Percentiles rank a stretch among this genome's conserved stretches.
Conservation (phyloP, 108 stramenopile genomes). For the Cyclotella choctawhatcheeana region DNA sequence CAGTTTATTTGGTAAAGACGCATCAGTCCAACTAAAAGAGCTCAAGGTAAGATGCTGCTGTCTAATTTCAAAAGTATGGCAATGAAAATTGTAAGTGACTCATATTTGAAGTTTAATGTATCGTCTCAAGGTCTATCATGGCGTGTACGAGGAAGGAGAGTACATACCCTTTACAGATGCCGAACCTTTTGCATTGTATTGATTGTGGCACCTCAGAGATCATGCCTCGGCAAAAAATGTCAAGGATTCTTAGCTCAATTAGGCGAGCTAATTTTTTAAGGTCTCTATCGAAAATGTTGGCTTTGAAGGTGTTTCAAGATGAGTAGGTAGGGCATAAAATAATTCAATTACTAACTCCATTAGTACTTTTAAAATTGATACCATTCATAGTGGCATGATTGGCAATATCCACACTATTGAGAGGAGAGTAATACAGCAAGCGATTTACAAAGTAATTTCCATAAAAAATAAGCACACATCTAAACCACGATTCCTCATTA, state of each 20-base stretch:
- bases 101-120: background rate
- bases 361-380: no score
- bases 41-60: conserved; percentile 52
- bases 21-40: conserved; percentile 64
- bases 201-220: background rate
- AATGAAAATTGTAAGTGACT: background rate
- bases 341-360: no score
- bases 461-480: no score
- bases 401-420: no score
- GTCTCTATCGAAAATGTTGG: no score
- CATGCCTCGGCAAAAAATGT: background rate
- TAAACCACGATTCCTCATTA: no score
- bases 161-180: conserved; percentile 90
- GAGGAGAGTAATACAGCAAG: no score
- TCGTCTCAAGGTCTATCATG: conserved; percentile 16
- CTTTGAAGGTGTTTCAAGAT: no score
- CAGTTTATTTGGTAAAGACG: conserved; percentile 71
- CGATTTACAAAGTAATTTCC: no score
- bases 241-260: background rate
- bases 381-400: no score
- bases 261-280: no score
- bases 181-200: conserved; percentile 89
- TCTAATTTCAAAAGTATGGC: background rate
- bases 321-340: no score
- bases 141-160: conserved; percentile 71